Base-by-base conservation (phyloP, 2,329 filamentous ascomycete species). In the Pestalotiopsis sp. region DNA sequence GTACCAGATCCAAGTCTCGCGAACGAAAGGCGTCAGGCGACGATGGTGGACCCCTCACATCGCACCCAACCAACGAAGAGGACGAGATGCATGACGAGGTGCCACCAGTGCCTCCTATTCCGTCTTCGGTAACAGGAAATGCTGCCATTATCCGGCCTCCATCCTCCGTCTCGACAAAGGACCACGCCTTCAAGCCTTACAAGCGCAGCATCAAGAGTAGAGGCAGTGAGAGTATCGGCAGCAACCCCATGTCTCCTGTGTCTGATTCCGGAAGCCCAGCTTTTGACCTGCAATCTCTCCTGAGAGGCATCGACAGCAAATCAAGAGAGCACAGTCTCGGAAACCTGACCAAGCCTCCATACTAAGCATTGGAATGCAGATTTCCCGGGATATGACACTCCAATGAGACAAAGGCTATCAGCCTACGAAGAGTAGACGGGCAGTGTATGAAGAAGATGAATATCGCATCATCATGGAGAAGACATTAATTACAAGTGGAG, bases 51-150 rank as follows among this genome's bases (percentile, higher is more conserved):
- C 73, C 75, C 64, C 68, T 78, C 52, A 75, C 72, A 22, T 76
- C 75, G 2, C 73, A 77, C 58, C 74, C 75, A 59, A 72, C 68
- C 17, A 74, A 79, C 13, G 76, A 74, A 26, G 76, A 76, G 3
- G 70, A 70, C 4, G 77, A 78, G 11, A 71, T 76, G 4, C 77
- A 74, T 3, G 79, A 82, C 7, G 73, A 75, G 0, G 85, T 88
- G 7, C 87, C 87, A 3, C 87, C 87, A 0, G 86, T 89, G 13
- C 87, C 87, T 5, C 86, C 86, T 1, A 75, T 89, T 70, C 87
- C 86, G 20, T 76, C 71, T 2, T 73, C 74, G 1, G 71, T 76
- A 24, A 65, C 70, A 11, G 75, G 73, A 14, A 74, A 70, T 64
- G 70, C 71, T 17, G 68, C 71, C 38, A 66, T 61, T n/a, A 71